Evolutionary conservation across 1,284 basidiomycete species (phyloP).

Genomic region (Microbotryomycetes sp.): DNA sequence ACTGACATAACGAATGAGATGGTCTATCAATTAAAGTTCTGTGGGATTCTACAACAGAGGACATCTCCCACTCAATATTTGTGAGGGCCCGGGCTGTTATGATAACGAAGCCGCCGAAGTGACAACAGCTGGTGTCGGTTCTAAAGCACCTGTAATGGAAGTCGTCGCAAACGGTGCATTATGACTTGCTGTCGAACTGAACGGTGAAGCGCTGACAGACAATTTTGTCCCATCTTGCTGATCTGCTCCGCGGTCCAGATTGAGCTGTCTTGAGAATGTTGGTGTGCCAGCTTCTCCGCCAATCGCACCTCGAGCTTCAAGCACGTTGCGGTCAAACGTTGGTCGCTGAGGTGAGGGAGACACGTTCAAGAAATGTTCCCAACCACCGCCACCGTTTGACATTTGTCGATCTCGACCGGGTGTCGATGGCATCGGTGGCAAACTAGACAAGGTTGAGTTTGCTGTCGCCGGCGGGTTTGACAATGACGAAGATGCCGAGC

Average conservation of each 20-base stretch:
- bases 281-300: neutral
- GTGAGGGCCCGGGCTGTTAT: too few relatives aligned
- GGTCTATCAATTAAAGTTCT: too few relatives aligned
- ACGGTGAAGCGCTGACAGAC: too few relatives aligned
- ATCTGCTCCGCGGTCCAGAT: neutral
- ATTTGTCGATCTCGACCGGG: slow-evolving; percentile 15
- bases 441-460: neutral
- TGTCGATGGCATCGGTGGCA: slow-evolving; percentile 6
- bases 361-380: slow-evolving; percentile 26
- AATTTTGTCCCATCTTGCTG: too few relatives aligned
- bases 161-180: neutral
- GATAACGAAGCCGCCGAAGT: too few relatives aligned
- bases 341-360: slow-evolving; percentile 11
- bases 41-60: too few relatives aligned
- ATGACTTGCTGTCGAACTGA: too few relatives aligned
- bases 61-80: too few relatives aligned
- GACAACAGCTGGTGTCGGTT: neutral
- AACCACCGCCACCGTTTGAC: slow-evolving; percentile 4
- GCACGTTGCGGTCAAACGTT: neutral
- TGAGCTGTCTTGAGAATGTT: neutral
- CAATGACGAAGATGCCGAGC: neutral
- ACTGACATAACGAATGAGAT: too few relatives aligned
- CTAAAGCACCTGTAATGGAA: neutral
- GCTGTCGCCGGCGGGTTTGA: neutral
- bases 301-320: neutral